phyloP scores from a whole-genome alignment of 495 filamentous ascomycete genomes.

The Pseudevernia furfuracea region DNA sequence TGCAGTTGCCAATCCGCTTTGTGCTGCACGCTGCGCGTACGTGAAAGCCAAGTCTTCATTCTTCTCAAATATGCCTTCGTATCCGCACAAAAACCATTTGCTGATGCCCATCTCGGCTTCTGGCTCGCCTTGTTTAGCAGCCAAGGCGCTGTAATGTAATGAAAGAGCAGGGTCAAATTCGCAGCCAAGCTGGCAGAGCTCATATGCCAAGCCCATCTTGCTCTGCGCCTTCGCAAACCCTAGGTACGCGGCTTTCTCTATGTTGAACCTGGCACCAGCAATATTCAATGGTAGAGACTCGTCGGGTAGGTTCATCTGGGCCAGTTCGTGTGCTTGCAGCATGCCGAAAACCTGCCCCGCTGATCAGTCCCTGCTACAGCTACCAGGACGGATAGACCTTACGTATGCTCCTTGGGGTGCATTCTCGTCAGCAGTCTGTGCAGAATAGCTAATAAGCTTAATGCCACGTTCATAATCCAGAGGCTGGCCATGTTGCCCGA shows the following conservation, averaged over 20 bases:
- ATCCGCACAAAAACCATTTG: constrained; percentile 96
- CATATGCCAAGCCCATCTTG: constrained; percentile 95
- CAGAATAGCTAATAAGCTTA: constrained; percentile 71
- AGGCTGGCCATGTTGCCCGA: constrained; percentile 82
- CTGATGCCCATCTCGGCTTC: constrained; percentile 96
- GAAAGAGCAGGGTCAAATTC: constrained; percentile 91
- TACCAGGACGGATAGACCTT: constrained; percentile 24
- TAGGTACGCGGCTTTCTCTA: constrained; percentile 94
- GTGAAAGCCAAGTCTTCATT: constrained; percentile 89
- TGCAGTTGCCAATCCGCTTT: constrained; percentile 72
- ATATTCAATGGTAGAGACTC: constrained; percentile 65
- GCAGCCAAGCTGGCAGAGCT: constrained; percentile 84
- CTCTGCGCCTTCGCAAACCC: constrained; percentile 95
- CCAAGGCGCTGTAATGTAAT: constrained; percentile 91
- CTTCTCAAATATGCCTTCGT: constrained; percentile 84
- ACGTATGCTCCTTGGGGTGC: constrained; percentile 93
- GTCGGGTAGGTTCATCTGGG: constrained; percentile 77
- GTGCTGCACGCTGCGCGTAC: constrained; percentile 81
- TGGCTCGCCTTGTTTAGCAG: constrained; percentile 76
- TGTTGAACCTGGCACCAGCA: constrained; percentile 68
- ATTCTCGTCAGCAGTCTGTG: constrained; percentile 89
- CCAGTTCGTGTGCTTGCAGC: constrained; percentile 83
- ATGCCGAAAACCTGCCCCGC: constrained; percentile 72
- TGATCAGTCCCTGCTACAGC: constrained; percentile 7
- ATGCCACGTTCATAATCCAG: constrained; percentile 74